A percentile compares a stretch with the other conserved stretches of the same genome.
Conservation (phyloP, 2,329 filamentous ascomycete genomes). For the Alternaria sp. region DNA sequence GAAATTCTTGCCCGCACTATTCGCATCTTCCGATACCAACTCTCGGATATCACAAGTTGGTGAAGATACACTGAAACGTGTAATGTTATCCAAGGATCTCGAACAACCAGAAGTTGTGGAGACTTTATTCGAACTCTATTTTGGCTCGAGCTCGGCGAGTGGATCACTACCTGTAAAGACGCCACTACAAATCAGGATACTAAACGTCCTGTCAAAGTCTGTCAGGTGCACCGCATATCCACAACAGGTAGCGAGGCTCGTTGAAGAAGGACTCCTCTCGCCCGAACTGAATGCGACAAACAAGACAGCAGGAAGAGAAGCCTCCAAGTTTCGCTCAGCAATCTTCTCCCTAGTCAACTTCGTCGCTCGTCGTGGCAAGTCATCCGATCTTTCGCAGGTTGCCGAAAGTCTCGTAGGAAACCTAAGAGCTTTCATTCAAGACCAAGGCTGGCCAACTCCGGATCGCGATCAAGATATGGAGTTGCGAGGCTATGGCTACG, state of each 20-base stretch:
- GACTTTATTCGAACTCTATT: slow-evolving; percentile 76
- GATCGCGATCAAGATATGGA: slow-evolving; percentile 64
- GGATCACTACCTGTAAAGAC: slow-evolving; percentile 61
- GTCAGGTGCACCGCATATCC: slow-evolving; percentile 74
- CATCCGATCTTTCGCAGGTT: slow-evolving; percentile 68
- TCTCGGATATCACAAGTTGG: slow-evolving; percentile 83
- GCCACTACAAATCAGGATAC: slow-evolving; percentile 77
- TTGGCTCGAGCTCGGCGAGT: slow-evolving; percentile 58
- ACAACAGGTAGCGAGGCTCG: slow-evolving; percentile 71
- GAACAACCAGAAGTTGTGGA: slow-evolving; percentile 72
- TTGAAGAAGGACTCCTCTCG: slow-evolving; percentile 70
- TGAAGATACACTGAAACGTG: slow-evolving; percentile 87
- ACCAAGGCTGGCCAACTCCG: slow-evolving; percentile 82
- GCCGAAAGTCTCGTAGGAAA: slow-evolving; percentile 73
- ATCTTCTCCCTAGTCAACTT: slow-evolving; percentile 89
- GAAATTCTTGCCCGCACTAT: slow-evolving; percentile 82
- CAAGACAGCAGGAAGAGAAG: slow-evolving; percentile 71
- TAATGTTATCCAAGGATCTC: slow-evolving; percentile 70
- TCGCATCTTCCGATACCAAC: slow-evolving; percentile 83
- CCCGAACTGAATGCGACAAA: slow-evolving; percentile 42
- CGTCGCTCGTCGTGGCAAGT: slow-evolving; percentile 76
- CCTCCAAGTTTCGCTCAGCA: slow-evolving; percentile 79
- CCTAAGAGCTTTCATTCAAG: slow-evolving; percentile 76
- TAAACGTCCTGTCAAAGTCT: slow-evolving; percentile 80
- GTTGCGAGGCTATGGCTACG: slow-evolving; percentile 83